Conservation (phyloP, 2,329 filamentous ascomycete genomes). For the Fusarium heterosporum region DNA sequence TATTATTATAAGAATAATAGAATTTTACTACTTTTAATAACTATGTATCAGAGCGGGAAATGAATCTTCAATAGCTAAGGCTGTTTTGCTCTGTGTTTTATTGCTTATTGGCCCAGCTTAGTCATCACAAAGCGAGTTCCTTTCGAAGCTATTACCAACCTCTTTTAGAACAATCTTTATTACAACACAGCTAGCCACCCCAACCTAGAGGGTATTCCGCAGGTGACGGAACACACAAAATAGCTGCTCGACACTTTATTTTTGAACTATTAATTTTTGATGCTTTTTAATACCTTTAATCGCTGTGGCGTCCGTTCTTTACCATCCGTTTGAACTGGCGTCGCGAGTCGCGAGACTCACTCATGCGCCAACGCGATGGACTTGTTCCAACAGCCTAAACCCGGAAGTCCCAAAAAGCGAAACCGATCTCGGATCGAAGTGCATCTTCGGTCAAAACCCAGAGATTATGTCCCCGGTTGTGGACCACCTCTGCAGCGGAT, state of each 20-base stretch:
- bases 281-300: neutral
- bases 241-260: neutral
- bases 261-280: neutral
- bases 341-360: slow-evolving; percentile 23
- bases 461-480: slow-evolving; percentile 58
- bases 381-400: slow-evolving; percentile 15
- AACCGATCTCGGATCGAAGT: slow-evolving; percentile 40
- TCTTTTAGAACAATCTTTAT: neutral
- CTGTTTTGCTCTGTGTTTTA: neutral
- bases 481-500: slow-evolving; percentile 62
- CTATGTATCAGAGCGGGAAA: neutral
- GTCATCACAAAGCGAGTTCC: slow-evolving; percentile 2
- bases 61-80: neutral
- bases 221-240: neutral
- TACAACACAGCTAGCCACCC: neutral
- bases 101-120: slow-evolving; percentile 4
- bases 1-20: neutral
- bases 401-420: slow-evolving; percentile 20
- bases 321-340: neutral
- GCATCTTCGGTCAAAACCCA: slow-evolving; percentile 31
- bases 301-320: neutral
- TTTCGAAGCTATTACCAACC: neutral
- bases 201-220: neutral
- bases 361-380: slow-evolving; percentile 38
- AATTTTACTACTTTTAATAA: neutral